phyloP scores from a whole-genome alignment of 2,329 filamentous ascomycete species.

The Aciculosporium take region DNA sequence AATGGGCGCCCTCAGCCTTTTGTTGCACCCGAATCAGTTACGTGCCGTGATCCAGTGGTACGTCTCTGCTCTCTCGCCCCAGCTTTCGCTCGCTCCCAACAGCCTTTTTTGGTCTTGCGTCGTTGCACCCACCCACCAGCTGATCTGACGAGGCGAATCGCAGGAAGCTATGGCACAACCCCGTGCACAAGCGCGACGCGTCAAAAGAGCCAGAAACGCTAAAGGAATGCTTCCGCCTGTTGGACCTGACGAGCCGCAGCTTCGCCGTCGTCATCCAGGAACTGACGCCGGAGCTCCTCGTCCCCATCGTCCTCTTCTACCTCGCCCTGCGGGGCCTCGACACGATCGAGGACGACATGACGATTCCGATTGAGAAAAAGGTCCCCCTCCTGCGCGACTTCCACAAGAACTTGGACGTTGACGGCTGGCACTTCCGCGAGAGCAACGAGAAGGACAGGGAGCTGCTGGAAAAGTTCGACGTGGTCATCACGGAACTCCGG shows the following conservation, averaged over 20 bases:
- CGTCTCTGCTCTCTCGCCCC: slow-evolving; percentile 24
- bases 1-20: slow-evolving; percentile 56
- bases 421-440: slow-evolving; percentile 81
- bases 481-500: slow-evolving; percentile 74
- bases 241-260: slow-evolving; percentile 80
- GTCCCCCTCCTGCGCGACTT: slow-evolving; percentile 77
- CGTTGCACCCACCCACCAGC: too few species aligned
- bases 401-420: slow-evolving; percentile 59
- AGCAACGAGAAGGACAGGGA: slow-evolving; percentile 93
- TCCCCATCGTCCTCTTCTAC: slow-evolving; percentile 86
- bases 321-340: slow-evolving; percentile 82
- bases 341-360: slow-evolving; percentile 99
- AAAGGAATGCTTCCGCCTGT: slow-evolving; percentile 71
- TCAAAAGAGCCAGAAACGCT: slow-evolving; percentile 61
- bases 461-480: slow-evolving; percentile 81
- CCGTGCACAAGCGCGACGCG: slow-evolving; percentile 71
- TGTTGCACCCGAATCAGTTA: slow-evolving; percentile 63
- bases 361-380: slow-evolving; percentile 66
- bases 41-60: slow-evolving; percentile 76
- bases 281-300: slow-evolving; percentile 81
- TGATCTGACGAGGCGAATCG: background rate
- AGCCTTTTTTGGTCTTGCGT: too few species aligned
- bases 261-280: slow-evolving; percentile 91
- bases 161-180: slow-evolving; percentile 95
- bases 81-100: background rate